These are phyloP conservation scores for Euphorbia schlechtendalii DNA, from an alignment of 441 rosid species.

Conservation along the genomic window DNA sequence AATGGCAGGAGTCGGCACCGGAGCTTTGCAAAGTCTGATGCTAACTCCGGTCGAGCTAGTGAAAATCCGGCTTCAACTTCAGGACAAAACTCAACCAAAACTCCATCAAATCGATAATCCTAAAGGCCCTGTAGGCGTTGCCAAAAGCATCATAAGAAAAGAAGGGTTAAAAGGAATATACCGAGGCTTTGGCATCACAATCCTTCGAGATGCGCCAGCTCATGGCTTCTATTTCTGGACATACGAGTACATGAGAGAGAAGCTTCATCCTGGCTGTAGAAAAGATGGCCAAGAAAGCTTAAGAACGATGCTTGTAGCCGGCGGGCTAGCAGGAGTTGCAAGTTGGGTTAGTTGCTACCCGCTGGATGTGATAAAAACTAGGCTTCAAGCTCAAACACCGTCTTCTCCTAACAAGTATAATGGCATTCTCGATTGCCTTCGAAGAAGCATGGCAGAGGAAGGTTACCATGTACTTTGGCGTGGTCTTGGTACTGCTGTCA, in stretches of 20 bases:
- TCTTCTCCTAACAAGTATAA: constrained; percentile 34
- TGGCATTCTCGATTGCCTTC: constrained; percentile 74
- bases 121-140: constrained; percentile 58
- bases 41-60: constrained; percentile 82
- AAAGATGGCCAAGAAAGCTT: constrained; percentile 61
- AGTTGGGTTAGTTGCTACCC: constrained; percentile 95
- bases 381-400: constrained; percentile 61
- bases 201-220: constrained; percentile 83
- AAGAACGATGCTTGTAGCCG: constrained; percentile 72
- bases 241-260: constrained; percentile 72
- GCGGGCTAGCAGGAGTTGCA: constrained; percentile 91
- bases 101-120: constrained; percentile 8
- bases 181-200: constrained; percentile 65
- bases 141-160: constrained; percentile 47
- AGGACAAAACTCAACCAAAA: constrained; percentile 23
- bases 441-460: constrained; percentile 56
- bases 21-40: constrained; percentile 74
- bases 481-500: constrained; percentile 91
- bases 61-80: constrained; percentile 86
- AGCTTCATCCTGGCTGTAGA: constrained; percentile 89
- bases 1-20: constrained; percentile 77
- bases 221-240: constrained; percentile 94
- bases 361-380: constrained; percentile 76
- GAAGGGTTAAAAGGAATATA: constrained; percentile 69
- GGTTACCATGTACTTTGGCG: constrained; percentile 77